These are phyloP conservation scores for Collybiopsis luxurians DNA, from an alignment of 768 basidiomycete species.

Conservation along the genomic window DNA sequence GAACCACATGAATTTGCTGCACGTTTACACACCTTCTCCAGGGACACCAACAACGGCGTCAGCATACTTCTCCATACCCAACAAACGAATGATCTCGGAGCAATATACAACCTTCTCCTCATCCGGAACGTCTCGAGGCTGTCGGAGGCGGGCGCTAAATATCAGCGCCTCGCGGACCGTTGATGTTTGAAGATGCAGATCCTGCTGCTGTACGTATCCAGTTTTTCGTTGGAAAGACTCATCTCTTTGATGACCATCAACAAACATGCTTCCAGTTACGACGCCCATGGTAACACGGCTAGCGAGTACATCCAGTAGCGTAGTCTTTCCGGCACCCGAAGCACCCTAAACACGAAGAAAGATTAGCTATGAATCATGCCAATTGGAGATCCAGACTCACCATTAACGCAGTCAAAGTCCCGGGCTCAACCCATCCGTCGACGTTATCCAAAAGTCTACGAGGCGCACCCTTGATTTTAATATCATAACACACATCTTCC, in stretches of 20 bases:
- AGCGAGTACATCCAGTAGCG: slow-evolving; percentile 42
- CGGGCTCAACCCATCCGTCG: slow-evolving; percentile 48
- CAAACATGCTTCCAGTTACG: slow-evolving; percentile 42
- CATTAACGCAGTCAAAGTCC: slow-evolving; percentile 51
- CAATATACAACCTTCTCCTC: slow-evolving; percentile 43
- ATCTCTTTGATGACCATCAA: slow-evolving; percentile 32
- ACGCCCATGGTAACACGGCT: slow-evolving; percentile 46
- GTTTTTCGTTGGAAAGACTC: slow-evolving; percentile 40
- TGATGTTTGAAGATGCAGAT: slow-evolving; percentile 44
- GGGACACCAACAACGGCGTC: slow-evolving; percentile 13
- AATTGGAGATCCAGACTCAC: slow-evolving; percentile 15
- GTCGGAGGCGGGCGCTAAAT: slow-evolving; percentile 44
- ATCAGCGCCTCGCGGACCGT: slow-evolving; percentile 47
- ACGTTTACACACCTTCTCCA: slow-evolving; percentile 18
- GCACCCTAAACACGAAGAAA: slow-evolving; percentile 10
- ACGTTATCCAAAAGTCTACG: slow-evolving; percentile 38
- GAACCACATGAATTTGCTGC: not conserved
- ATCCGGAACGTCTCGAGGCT: slow-evolving; percentile 35
- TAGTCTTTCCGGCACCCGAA: slow-evolving; percentile 29
- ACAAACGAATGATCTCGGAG: slow-evolving; percentile 45
- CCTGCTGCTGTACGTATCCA: slow-evolving; percentile 47
- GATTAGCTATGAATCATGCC: not conserved
- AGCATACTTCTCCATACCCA: slow-evolving; percentile 45
- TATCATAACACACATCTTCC: slow-evolving; percentile 39
- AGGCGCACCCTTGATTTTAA: slow-evolving; percentile 21